Percentiles rank a stretch among this genome's conserved stretches.
Evolutionary conservation across 805 yeast species (phyloP).

Genomic region (Cyberlindnera lachancei): DNA sequence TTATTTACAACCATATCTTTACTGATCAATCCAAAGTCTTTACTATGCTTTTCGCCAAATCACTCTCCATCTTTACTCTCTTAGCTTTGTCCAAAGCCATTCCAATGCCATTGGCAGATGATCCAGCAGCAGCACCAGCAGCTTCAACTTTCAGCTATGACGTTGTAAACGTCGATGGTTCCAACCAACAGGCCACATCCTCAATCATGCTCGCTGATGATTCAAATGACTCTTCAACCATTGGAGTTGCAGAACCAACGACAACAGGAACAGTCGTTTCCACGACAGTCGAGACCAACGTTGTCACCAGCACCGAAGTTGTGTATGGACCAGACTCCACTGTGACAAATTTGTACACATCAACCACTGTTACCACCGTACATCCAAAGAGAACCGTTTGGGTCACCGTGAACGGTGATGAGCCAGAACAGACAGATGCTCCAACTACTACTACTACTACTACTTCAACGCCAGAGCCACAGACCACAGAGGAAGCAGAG

Average conservation of each 20-base stretch:
- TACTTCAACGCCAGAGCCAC: slow-evolving; percentile 1
- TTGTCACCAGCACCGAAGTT: slow-evolving; percentile 13
- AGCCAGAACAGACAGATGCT: slow-evolving; percentile 3
- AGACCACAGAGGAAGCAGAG: slow-evolving; percentile 13
- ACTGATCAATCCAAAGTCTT: neutral
- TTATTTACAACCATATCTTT: neutral
- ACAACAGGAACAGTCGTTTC: slow-evolving; percentile 10
- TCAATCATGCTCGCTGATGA: slow-evolving; percentile 14
- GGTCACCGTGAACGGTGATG: slow-evolving; percentile 19
- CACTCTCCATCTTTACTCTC: slow-evolving; percentile 16
- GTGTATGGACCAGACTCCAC: slow-evolving; percentile 5
- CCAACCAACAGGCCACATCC: slow-evolving; percentile 19
- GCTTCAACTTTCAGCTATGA: slow-evolving; percentile 11
- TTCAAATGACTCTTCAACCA: slow-evolving; percentile 8
- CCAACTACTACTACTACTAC: slow-evolving; percentile 5
- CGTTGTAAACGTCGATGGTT: slow-evolving; percentile 23
- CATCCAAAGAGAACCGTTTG: slow-evolving; percentile 19
- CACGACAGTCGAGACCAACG: slow-evolving; percentile 2
- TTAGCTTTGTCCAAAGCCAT: slow-evolving; percentile 15
- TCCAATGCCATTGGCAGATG: slow-evolving; percentile 17
- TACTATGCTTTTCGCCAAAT: slow-evolving; percentile 19
- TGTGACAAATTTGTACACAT: slow-evolving; percentile 16
- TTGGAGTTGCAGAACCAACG: slow-evolving; percentile 19
- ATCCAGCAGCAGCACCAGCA: slow-evolving; percentile 3
- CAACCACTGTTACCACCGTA: slow-evolving; percentile 17